A percentile compares a stretch with the other conserved stretches of the same genome.
phyloP scores from a whole-genome alignment of 2,329 filamentous ascomycete genomes.

The Curvularia verruculosa region DNA sequence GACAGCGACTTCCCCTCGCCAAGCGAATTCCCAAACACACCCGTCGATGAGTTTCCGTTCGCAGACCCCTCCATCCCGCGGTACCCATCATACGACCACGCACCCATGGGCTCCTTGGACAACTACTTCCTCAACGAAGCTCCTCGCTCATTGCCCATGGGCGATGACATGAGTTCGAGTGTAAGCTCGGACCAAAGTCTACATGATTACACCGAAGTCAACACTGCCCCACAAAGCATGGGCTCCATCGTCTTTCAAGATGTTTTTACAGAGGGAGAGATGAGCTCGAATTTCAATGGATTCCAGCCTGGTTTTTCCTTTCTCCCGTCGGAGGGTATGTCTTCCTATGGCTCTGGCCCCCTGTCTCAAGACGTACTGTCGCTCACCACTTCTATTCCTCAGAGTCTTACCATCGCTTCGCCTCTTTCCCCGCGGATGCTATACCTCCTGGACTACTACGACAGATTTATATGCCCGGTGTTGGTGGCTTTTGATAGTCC shows the following conservation, averaged over 20 bases:
- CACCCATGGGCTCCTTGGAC: slow-evolving; percentile 48
- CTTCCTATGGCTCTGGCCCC: slow-evolving; percentile 49
- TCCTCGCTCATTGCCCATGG: slow-evolving; percentile 45
- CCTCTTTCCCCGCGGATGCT: slow-evolving; percentile 76
- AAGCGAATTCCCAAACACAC: slow-evolving; percentile 55
- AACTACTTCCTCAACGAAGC: slow-evolving; percentile 44
- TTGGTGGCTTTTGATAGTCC: slow-evolving; percentile 90
- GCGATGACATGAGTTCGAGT: slow-evolving; percentile 54
- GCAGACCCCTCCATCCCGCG: slow-evolving; percentile 49
- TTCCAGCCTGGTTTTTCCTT: slow-evolving; percentile 49
- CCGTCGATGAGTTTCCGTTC: slow-evolving; percentile 52
- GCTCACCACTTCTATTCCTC: slow-evolving; percentile 51
- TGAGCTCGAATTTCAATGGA: slow-evolving; percentile 47
- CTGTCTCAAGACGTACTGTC: slow-evolving; percentile 46
- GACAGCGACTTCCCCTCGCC: slow-evolving; percentile 57
- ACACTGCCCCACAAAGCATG: slow-evolving; percentile 42
- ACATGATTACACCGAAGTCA: slow-evolving; percentile 52
- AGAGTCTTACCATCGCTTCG: slow-evolving; percentile 59
- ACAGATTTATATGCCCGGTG: slow-evolving; percentile 87
- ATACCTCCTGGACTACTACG: slow-evolving; percentile 92
- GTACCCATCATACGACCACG: slow-evolving; percentile 44
- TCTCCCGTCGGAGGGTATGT: slow-evolving; percentile 51
- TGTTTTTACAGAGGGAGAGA: slow-evolving; percentile 48
- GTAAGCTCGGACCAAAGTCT: slow-evolving; percentile 55
- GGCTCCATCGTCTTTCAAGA: slow-evolving; percentile 46